Conservation (phyloP, 352 stramenopile species). For the Globisporangium irregulare region DNA sequence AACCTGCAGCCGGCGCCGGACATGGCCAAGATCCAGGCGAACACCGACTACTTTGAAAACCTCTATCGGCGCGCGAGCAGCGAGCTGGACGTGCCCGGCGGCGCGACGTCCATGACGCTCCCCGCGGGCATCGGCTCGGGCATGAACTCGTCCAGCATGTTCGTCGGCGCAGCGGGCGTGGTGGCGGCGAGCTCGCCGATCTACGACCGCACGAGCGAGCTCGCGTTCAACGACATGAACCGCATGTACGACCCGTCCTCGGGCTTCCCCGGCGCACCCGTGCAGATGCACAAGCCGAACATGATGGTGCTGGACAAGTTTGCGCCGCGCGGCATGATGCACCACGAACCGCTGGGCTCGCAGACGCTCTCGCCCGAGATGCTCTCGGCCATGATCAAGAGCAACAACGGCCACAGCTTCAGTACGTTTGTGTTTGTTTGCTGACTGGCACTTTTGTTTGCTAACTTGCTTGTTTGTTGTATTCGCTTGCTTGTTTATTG, state of each 20-base stretch:
- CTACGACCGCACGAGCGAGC: conserved; percentile 55
- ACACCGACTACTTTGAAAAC: conserved; percentile 81
- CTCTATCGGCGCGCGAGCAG: conserved; percentile 49
- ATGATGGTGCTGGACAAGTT: conserved; percentile 19
- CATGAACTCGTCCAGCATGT: conserved; percentile 44
- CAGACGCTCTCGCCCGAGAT: conserved; percentile 81
- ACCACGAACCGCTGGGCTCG: conserved; percentile 48
- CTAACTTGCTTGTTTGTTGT: background rate
- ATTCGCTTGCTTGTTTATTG: conserved; percentile 1
- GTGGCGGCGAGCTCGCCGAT: conserved; percentile 28
- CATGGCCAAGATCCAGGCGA: conserved; percentile 71
- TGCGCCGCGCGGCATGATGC: conserved; percentile 19
- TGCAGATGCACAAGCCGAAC: conserved; percentile 46
- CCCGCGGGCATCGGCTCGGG: conserved; percentile 63
- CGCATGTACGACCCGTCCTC: conserved; percentile 70
- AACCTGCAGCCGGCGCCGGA: conserved; percentile 39
- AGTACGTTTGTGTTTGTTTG: conserved; percentile 26
- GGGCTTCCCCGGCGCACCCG: conserved; percentile 33
- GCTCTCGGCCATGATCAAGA: conserved; percentile 82
- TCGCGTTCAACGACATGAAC: conserved; percentile 64
- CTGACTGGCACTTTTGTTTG: background rate
- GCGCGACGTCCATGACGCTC: conserved; percentile 57
- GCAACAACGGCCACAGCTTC: conserved; percentile 55
- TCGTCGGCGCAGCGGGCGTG: conserved; percentile 22
- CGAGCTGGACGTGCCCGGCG: conserved; percentile 31